These are phyloP conservation scores for Trichoderma endophyticum DNA, from an alignment of 2,329 filamentous ascomycete species.

Conservation along the genomic window DNA sequence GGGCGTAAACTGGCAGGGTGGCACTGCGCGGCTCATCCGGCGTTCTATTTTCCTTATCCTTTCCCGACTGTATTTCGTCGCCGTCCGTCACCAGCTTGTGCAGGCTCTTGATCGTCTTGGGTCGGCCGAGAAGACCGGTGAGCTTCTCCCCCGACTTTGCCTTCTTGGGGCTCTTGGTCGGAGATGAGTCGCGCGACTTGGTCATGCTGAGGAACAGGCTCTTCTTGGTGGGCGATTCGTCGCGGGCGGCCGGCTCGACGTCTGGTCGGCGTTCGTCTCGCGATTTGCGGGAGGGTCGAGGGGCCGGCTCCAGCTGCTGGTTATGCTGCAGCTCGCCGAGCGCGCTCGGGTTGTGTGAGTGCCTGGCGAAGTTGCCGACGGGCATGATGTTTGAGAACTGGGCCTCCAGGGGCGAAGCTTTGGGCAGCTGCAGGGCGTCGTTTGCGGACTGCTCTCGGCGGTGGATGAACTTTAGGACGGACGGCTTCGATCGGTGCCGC, in stretches of 20 bases:
- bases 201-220: slow-evolving; percentile 25
- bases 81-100: slow-evolving; percentile 50
- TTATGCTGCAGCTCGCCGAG: slow-evolving; percentile 58
- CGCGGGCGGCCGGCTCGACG: slow-evolving; percentile 29
- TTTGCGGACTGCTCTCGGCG: slow-evolving; percentile 48
- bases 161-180: slow-evolving; percentile 66
- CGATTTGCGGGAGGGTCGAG: slow-evolving; percentile 37
- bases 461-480: slow-evolving; percentile 49
- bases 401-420: slow-evolving; percentile 24
- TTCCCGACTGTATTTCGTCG: slow-evolving; percentile 49
- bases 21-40: slow-evolving; percentile 41
- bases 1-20: slow-evolving; percentile 74
- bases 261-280: slow-evolving; percentile 33
- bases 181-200: slow-evolving; percentile 47
- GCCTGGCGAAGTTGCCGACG: slow-evolving; percentile 35
- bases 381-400: slow-evolving; percentile 27
- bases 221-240: slow-evolving; percentile 44
- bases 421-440: slow-evolving; percentile 30
- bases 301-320: slow-evolving; percentile 40
- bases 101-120: slow-evolving; percentile 69
- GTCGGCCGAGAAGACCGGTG: slow-evolving; percentile 69
- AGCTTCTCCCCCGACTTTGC: slow-evolving; percentile 77
- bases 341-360: slow-evolving; percentile 41
- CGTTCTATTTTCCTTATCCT: slow-evolving; percentile 79
- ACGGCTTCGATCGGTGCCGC: slow-evolving; percentile 46